Percentiles rank a stretch among this genome's conserved stretches.
These are phyloP conservation scores for Boehmeria nivea DNA, from an alignment of 306 rosid species.

Conservation along the genomic window DNA sequence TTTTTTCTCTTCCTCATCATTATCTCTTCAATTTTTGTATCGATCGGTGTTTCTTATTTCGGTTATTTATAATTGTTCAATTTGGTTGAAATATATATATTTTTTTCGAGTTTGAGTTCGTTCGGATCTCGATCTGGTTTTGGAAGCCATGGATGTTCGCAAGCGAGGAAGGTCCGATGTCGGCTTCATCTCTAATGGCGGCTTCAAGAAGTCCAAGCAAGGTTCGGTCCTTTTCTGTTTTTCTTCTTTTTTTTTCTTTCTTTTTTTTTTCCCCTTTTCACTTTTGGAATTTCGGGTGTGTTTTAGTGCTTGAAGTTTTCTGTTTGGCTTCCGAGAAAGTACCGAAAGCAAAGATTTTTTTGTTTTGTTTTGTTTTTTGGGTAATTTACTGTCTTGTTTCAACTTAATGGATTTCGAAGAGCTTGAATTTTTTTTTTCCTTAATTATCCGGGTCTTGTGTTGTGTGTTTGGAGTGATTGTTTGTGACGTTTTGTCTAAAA, in stretches of 20 bases:
- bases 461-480: neutral
- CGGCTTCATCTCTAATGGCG: slow-evolving; percentile 50
- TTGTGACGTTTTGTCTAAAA: too few species aligned
- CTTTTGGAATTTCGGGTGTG: too few species aligned
- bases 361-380: neutral
- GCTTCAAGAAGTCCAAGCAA: slow-evolving; percentile 57
- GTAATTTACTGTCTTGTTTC: neutral
- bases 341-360: neutral
- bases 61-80: neutral
- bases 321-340: slow-evolving; percentile 5
- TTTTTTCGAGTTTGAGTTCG: slow-evolving; percentile 6
- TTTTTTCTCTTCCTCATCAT: neutral
- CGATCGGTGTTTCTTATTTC: neutral
- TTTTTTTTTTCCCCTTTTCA: neutral
- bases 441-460: neutral
- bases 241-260: neutral
- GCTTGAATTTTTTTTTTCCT: neutral
- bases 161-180: slow-evolving; percentile 61
- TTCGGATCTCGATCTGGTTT: slow-evolving; percentile 40
- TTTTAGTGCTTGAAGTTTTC: too few species aligned
- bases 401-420: neutral
- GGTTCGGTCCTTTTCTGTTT: slow-evolving; percentile 27
- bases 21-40: neutral
- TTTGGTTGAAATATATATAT: neutral
- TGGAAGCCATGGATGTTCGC: slow-evolving; percentile 19